Evolutionary conservation across 805 yeast species (phyloP).

Genomic region (Kazachstania taianensis): DNA sequence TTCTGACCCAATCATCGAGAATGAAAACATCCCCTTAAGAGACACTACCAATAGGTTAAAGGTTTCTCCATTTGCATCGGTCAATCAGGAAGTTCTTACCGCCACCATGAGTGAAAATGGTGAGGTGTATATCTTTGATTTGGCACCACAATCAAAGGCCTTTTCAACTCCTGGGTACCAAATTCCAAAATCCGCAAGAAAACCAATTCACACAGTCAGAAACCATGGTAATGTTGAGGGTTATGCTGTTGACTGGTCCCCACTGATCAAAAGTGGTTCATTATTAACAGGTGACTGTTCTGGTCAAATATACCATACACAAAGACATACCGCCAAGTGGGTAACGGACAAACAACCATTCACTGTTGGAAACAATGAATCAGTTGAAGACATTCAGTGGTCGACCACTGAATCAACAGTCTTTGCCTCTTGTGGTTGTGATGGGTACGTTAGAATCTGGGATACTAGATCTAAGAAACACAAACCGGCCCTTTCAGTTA

Average conservation of each 20-base stretch:
- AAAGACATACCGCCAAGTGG: conserved; percentile 72
- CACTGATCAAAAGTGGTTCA: conserved; percentile 67
- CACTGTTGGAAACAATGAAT: conserved; percentile 46
- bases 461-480: conserved; percentile 90
- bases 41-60: conserved; percentile 85
- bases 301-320: conserved; percentile 73
- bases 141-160: conserved; percentile 68
- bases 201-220: conserved; percentile 73
- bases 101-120: conserved; percentile 88
- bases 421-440: conserved; percentile 89
- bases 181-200: conserved; percentile 66
- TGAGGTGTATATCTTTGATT: conserved; percentile 76
- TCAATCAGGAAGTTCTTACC: conserved; percentile 63
- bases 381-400: conserved; percentile 98
- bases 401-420: conserved; percentile 85
- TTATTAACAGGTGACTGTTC: conserved; percentile 80
- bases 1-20: conserved; percentile 78
- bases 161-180: conserved; percentile 81
- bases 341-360: conserved; percentile 77
- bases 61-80: conserved; percentile 64
- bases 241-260: conserved; percentile 95
- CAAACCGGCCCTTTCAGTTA: conserved; percentile 77
- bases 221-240: conserved; percentile 95
- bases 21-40: conserved; percentile 65
- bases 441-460: conserved; percentile 78